Evolutionary conservation across 2,329 filamentous ascomycete species (phyloP), one percentile per base, ranked within the genome.

Genomic region (Pleochaeta shiraiana): DNA sequence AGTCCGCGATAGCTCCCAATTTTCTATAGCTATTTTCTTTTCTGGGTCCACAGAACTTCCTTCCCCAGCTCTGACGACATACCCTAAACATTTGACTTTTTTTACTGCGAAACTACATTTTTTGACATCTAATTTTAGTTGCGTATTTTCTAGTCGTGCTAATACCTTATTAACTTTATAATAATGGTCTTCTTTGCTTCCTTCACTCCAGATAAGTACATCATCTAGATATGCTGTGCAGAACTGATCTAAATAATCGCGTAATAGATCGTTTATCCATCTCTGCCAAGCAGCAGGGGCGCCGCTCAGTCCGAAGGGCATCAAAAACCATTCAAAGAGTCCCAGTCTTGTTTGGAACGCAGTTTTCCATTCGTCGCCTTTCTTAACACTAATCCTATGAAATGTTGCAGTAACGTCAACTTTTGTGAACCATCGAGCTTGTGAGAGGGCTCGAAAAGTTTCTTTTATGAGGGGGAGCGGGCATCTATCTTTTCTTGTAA

Each of bases 301-400:
- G 14, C 53, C 24, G 11, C 6, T 31, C 14, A 57, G n/a, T 19
- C 53, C 53, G 26, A 61, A 61, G 7, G 4, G 30, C 57, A 61
- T 61, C 4, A 61, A 30, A 19, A 61, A 21, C 57, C 57, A 61
- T 61, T 61, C 57, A 24, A 61, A 61, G 1, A 37, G 7, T 3
- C 57, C 14, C n/a, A 37, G 24, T 1, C 57, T 34, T n/a, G 57
- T 61, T 39, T 61, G 30, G 24, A 61, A 61, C 14, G 30, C 57
- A 11, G 57, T 61, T 37, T 61, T 61, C 57, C 57, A 61, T 37
- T 61, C 57, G 26, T 61, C 31, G 5, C 30, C 31, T 37, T 37
- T 21, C 24, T 39, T 61, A 1, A 61, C 30, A 24, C 57, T 4
- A 26, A 61, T n/a, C 12, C 19, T 14, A 39, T 61, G 30, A 28